Base-by-base conservation (phyloP, 2,329 filamentous ascomycete genomes). In the Alternaria burnsii region DNA sequence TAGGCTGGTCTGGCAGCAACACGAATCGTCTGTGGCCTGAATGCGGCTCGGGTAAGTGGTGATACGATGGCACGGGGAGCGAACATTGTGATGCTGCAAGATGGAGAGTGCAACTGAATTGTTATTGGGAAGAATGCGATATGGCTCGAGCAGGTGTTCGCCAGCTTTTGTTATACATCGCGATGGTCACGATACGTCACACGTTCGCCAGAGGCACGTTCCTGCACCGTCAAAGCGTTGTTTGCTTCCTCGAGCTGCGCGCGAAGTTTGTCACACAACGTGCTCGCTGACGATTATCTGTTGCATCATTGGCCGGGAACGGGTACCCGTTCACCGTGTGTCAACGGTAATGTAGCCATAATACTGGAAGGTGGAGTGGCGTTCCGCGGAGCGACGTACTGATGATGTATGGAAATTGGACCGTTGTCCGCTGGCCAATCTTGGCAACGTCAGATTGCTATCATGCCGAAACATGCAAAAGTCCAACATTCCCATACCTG, bases 11-110 rank as follows among this genome's bases (percentile, higher is more conserved):
- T 62, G 41, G 12, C 42, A 18, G 26, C 32, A 1, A 58, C 28
- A 41, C 54, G 54, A 26, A 55, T 12, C 4, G 53, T 41, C 18
- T 63, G 58, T 5, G 61, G 61, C 51, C 61, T 42, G 24, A 48
- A 43, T 14, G 55, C 59, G n/a, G 48, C 62, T 52, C 57, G 61
- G 16, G 59, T 46, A 18, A 63, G 32, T 3, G 58, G 53, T 34
- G 58, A 47, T 12, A 52, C 20, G 41, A 63, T 54, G 41, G 48
- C 30, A 41, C 64, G 62, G 28, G 50, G 34, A 40, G 55, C 30
- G 34, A 52, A 60, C 59, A 68, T 65, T 40, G 34, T 56, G 16
- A 7, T 20, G 30, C 3, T 52, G 8, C 4, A 30, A 30, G 28
- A 11, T 11, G 11, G 11, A 11, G 28, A 30, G 1, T 30, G 4